phyloP scores from a whole-genome alignment of 768 basidiomycete species.

The Dictyophora rubrovolvata region DNA sequence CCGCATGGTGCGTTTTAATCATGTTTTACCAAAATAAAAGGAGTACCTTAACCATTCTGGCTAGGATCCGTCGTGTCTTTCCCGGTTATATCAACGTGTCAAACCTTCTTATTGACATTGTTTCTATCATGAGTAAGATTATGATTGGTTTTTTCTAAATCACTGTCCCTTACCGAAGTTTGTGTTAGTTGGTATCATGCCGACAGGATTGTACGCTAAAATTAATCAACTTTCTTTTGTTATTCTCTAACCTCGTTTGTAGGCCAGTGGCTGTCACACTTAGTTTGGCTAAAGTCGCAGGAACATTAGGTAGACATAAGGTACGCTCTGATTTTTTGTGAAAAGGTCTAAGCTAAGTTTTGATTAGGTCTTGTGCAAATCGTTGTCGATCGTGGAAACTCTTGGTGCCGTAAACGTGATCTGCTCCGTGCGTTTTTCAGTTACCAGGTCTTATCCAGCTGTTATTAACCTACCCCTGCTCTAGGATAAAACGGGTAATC shows the following conservation, averaged over 20 bases:
- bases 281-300: conserved; percentile 36
- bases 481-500: conserved; percentile 41
- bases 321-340: conserved; percentile 28
- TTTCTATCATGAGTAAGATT: conserved; percentile 40
- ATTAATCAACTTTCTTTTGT: background rate
- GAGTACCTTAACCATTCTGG: conserved; percentile 15
- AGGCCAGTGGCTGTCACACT: conserved; percentile 44
- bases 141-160: background rate
- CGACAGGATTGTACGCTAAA: conserved; percentile 32
- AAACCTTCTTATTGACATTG: conserved; percentile 42
- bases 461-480: background rate
- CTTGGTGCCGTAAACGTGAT: conserved; percentile 50
- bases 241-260: background rate
- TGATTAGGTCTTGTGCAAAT: conserved; percentile 23
- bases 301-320: conserved; percentile 40
- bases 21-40: background rate
- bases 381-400: conserved; percentile 56
- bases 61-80: conserved; percentile 31
- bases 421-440: conserved; percentile 23
- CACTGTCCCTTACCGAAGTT: background rate
- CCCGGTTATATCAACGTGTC: conserved; percentile 40
- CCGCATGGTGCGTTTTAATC: conserved; percentile 24
- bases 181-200: conserved; percentile 31
- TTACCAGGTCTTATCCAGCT: background rate
- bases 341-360: background rate